Evolutionary conservation across 306 rosid species (phyloP), one percentile per base, ranked within the genome.

Genomic region (Begonia peltatifolia): DNA sequence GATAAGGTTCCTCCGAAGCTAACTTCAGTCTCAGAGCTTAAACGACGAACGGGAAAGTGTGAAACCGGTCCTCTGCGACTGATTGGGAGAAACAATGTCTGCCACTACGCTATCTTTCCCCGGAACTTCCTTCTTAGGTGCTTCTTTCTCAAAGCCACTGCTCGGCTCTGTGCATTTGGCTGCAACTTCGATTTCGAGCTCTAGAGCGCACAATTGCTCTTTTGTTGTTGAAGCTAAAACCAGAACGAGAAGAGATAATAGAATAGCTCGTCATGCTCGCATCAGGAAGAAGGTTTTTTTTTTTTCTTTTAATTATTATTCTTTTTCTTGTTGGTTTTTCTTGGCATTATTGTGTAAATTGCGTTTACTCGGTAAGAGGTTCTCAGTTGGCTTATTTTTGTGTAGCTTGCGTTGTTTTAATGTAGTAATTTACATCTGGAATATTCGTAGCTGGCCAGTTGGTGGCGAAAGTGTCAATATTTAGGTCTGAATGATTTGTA

Each of bases 231-330:
- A 76, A 68, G 80, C 80, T 62, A 63, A 68, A n/a, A 9, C 70
- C 59, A 46, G 25, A 2, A 71, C 84, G 63, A 58, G 81, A 56
- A 64, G 73, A 12, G 77, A 79, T 42, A 75, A 82, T 64, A 62
- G 92, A 11, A 58, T 67, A n/a, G 92, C 92, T 1, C 92, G 86
- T 51, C 92, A 79, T 64, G 11, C 30, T 47, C 86, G 92, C 18
- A 65, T 68, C 57, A 47, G 79, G 61, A 73, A 73, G 71, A 73
- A 73, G 79, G 79, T 73, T 41, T 11, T 43, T 65, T 11, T 55
- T 13, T 12, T 50, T 11, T 55, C 10, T 12, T 50, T 5, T 10
- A 30, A 42, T 14, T 10, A n/a, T 5, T 47, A 12, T 52, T 3
- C 11, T 46, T 57, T 20, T 2, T 6, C 38, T 11, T 35, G n/a